Evolutionary conservation across 345 rosid species (phyloP), one percentile per base, ranked within the genome.

Genomic region (Salix koriyanagi): DNA sequence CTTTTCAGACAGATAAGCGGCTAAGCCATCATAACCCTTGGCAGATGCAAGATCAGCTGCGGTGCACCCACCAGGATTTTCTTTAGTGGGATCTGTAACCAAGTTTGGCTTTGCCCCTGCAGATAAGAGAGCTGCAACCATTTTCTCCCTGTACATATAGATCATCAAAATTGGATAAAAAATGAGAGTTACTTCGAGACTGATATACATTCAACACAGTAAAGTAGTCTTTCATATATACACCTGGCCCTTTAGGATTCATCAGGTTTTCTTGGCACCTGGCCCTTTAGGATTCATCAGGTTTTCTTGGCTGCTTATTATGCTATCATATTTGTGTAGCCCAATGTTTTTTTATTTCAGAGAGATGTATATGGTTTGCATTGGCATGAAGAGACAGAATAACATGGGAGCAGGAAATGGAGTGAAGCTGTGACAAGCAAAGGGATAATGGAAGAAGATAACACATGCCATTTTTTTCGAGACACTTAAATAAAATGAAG

Each of bases 1-100:
- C 87, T 89, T 87, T 85, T 96, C 99, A 21, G 98, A 92, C 72
- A 96, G 91, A 82, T 83, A 96, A 66, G 91, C 99, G 32, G 97
- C 92, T 82, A 96, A 79, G 75, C 99, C 99, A 0, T 93, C 97
- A 82, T 74, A 89, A 61, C 98, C 98, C 5, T 81, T 81, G 69
- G 39, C 87, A 69, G 89, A 86, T 64, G 99, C 99, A 68, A 96
- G 87, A 85, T 96, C 99, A 76, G 97, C 92, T 36, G 97, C 88
- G 36, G 86, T 87, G 84, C 90, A 87, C 83, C 99, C 99, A 23
- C 85, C 85, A 71, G 97, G 94, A 70, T 89, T 79, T 52, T 87
- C 69, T 79, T 90, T 73, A 28, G 86, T 91, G 30, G 99, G 91
- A 82, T 96, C 98, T 25, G 97, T 93, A 77, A 96, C 97, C 84